Percentiles rank a stretch among this genome's conserved stretches.
Conservation (phyloP, 768 basidiomycete species). For the Leccinum rimulosum region DNA sequence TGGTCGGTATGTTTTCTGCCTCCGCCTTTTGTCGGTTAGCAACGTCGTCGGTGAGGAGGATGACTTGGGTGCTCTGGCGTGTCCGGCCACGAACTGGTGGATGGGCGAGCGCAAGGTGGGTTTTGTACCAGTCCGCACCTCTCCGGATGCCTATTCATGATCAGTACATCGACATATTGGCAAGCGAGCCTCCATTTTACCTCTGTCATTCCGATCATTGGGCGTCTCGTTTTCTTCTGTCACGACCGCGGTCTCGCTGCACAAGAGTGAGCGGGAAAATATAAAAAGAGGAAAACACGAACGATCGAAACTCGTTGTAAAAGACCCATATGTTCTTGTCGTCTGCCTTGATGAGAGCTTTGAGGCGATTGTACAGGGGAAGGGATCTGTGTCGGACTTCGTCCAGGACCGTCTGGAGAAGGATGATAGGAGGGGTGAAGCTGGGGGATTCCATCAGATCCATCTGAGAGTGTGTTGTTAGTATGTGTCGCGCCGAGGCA, state of each 20-base stretch:
- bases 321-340: constrained; percentile 84
- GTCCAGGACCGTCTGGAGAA: constrained; percentile 93
- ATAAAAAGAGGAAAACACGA: constrained; percentile 28
- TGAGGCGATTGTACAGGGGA: constrained; percentile 90
- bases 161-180: background rate
- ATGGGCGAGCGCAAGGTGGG: constrained; percentile 58
- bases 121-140: constrained; percentile 83
- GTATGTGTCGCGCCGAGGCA: background rate
- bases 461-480: constrained; percentile 59
- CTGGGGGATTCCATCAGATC: constrained; percentile 82
- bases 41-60: constrained; percentile 88
- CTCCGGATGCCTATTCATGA: constrained; percentile 74
- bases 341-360: constrained; percentile 78
- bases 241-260: constrained; percentile 77
- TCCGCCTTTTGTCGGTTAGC: constrained; percentile 79
- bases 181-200: constrained; percentile 35
- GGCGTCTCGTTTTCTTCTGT: constrained; percentile 78
- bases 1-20: constrained; percentile 53
- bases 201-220: constrained; percentile 94
- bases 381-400: constrained; percentile 95
- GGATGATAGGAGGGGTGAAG: constrained; percentile 77
- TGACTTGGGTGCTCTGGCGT: constrained; percentile 52
- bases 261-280: background rate
- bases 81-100: constrained; percentile 52
- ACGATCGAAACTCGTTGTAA: constrained; percentile 86